Evolutionary conservation across 192 early-diverging fungal genomes (phyloP), one percentile per base, ranked within the genome.

Genomic region (Backusella luteola): DNA sequence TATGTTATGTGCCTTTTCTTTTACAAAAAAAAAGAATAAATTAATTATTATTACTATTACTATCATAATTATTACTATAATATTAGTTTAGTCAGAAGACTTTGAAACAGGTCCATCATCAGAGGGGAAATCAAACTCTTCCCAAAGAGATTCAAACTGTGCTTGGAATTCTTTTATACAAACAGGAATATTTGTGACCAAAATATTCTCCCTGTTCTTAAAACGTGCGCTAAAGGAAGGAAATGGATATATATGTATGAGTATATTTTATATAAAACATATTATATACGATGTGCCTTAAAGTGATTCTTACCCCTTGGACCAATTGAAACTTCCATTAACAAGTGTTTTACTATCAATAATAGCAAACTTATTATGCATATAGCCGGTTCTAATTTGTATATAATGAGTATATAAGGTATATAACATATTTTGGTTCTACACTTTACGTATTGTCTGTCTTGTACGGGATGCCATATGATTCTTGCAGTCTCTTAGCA

Each of bases 341-440:
- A 89, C 87, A 21, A 92, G 81, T n/a, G 88, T 80, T 35, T 78
- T 74, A 66, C 82, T 77, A 77, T 91, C 89, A 46, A 91, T 84
- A 32, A 91, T 76, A 4, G 89, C 91, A 81, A 93, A 93, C 80
- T 93, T 93, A 70, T 91, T 86, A 72, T 93, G 92, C 92, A 93
- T 93, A 59, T 80, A 85, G 1, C 81, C 83, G 17, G 73, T 71
- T 36, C 84, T 86, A 71, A 63, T 63, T 63, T 63, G 56, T 63
- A 63, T 63, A 26, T 29, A 63, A 63, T 63, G 21, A 63, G 56
- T 63, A 63, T 11, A 56, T 63, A 26, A 44, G 42, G 42, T 63
- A 63, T 63, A 56, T 8, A 26, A 14, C 26, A 63, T 63, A 63
- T 63, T 26, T 9, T 56, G 6, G 19, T 56, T 56, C 53, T 56